These are phyloP conservation scores for Podaxis sp. DNA, from an alignment of 768 basidiomycete genomes.

Conservation along the genomic window DNA sequence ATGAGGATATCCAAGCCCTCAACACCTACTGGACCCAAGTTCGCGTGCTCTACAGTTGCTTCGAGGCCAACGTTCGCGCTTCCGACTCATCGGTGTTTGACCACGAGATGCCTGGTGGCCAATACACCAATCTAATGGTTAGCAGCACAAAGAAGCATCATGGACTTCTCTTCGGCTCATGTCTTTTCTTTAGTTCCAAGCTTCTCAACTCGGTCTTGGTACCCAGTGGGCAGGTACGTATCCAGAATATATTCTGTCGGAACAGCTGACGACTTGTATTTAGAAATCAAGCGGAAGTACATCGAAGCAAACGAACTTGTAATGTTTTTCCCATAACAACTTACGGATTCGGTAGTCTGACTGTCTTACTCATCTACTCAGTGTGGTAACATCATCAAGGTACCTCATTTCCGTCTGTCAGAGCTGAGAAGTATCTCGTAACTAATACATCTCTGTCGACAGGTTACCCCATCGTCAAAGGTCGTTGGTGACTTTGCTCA, in stretches of 20 bases:
- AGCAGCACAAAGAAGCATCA: constrained; percentile 18
- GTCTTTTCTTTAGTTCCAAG: constrained; percentile 78
- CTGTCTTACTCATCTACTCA: constrained; percentile 24
- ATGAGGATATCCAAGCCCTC: constrained; percentile 94
- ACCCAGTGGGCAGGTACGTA: constrained; percentile 85
- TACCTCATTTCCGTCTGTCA: constrained; percentile 15
- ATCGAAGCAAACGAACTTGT: constrained; percentile 96
- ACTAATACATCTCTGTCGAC: constrained; percentile 9
- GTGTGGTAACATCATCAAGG: constrained; percentile 98
- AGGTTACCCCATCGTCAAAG: constrained; percentile 98
- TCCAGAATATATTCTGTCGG: constrained; percentile 10
- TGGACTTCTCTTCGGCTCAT: constrained; percentile 14
- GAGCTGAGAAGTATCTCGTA: neutral
- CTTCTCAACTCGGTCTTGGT: constrained; percentile 92
- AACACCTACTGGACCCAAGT: constrained; percentile 99
- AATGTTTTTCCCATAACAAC: constrained; percentile 23
- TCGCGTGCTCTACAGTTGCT: constrained; percentile 90
- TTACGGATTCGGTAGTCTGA: constrained; percentile 7
- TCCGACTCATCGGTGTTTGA: constrained; percentile 98
- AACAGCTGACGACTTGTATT: constrained; percentile 9
- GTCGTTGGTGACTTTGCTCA: constrained; percentile 99
- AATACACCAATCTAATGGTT: constrained; percentile 92
- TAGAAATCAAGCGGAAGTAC: constrained; percentile 97
- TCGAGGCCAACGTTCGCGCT: constrained; percentile 96
- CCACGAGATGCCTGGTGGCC: constrained; percentile 99